Base-by-base conservation (phyloP, 1,139 yeast species). In the Yamadazyma pseudoaaseri region DNA sequence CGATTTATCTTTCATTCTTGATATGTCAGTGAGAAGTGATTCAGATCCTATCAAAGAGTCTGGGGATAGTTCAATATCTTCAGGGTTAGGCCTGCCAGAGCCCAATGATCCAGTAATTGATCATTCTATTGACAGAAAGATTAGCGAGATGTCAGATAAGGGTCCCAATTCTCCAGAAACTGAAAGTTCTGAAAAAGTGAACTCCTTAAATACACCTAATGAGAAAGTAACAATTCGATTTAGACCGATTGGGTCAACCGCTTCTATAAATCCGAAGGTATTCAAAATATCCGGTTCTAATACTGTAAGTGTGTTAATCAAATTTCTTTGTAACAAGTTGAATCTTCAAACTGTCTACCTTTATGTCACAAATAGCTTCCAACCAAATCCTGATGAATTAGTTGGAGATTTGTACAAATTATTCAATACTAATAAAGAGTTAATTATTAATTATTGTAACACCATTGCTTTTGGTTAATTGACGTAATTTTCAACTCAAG, bases 331-430 rank as follows among this genome's bases (percentile, higher is more conserved):
- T 28, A 67, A 65, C 44, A 66, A 62, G 36, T 48, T 78, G 15
- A 60, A 59, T 26, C 42, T 60, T 8, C 49, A 46, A 26, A 49
- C 44, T 10, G 38, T 53, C 8, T 54, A 64, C 38, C 35, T 69
- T 22, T 80, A 80, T 45, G 60, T 80, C 7, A 81, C 76, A 43
- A 79, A 73, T 50, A 75, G 82, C 11, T 77, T 79, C 43, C 73
- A 71, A 42, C 85, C 86, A 1, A 70, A 68, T 26, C 81, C 79
- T 0, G 82, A 77, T 43, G 84, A 79, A 43, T 61, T 53, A 17
- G 47, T 79, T 8, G 78, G 77, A 1, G 72, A 73, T 35, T 54
- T 79, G 35, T 73, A 51, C 45, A 52, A 51, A 14, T 45, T 57
- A 30, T 79, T 76, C 49, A 63, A 62, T 24, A 65, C 69, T 1